Evolutionary conservation across 345 rosid genomes (phyloP), one percentile per base, ranked within the genome.

Genomic region (Anacardium occidentale): DNA sequence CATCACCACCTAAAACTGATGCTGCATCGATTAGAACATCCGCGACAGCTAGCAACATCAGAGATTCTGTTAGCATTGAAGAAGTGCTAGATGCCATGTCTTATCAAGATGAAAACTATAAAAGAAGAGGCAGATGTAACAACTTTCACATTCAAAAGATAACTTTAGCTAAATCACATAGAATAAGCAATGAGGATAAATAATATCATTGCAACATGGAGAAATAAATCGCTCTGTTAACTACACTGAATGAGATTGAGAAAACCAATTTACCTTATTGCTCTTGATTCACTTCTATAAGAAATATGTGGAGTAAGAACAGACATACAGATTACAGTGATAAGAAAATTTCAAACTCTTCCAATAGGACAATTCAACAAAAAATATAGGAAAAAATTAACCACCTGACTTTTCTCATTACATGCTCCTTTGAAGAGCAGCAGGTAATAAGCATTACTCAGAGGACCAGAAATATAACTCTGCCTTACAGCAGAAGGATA

Each of bases 1-100:
- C 81, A 73, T 91, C 99, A 81, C 99, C 98, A 65, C 96, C 93
- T 78, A 95, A 82, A 78, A 93, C 94, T 75, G 87, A 85, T 12
- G 99, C 99, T 50, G 96, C 97, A 75, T 95, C 98, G 26, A 77
- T 86, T 83, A 95, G 81, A 68, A 91, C 97, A 77, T 95, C 98
- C 83, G 96, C 97, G 77, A 93, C 96, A 87, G 98, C 99, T 95
- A 85, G 68, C 64, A 84, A 78, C 77, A 85, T 73, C 73, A 79
- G 66, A 82, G 60, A 82, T 62, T 78, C 72, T 37, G 70, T 90
- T 77, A 89, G 84, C 71, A 17, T 67, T 59, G 50, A 71, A 72
- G 75, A 76, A 61, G 50, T 48, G 65, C 62, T 15, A 53, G 44
- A 72, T 17, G 52, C 72, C 60, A 26, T 61, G 22, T 79, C 66